A percentile compares a stretch with the other conserved stretches of the same genome.
phyloP scores from a whole-genome alignment of 306 rosid species.

The Astragalus glycyphyllos region DNA sequence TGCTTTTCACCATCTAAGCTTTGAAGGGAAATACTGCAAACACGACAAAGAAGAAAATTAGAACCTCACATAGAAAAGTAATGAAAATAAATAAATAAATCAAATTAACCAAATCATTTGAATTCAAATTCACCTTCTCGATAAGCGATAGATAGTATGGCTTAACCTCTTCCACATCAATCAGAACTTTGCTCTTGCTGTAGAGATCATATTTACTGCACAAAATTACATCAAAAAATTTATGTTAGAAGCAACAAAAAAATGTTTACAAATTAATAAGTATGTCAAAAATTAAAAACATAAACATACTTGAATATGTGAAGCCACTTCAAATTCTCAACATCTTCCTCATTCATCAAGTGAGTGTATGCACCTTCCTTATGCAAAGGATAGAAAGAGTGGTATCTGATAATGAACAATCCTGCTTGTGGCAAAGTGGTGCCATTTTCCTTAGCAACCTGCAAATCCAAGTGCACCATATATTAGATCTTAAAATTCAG shows the following conservation, averaged over 20 bases:
- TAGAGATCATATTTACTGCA: slow-evolving; percentile 86
- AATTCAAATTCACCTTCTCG: slow-evolving; percentile 63
- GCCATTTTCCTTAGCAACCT: slow-evolving; percentile 54
- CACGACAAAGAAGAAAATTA: neutral
- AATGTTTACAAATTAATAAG: neutral
- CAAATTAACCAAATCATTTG: neutral
- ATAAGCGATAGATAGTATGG: slow-evolving; percentile 80
- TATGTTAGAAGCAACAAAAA: neutral
- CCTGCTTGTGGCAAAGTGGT: slow-evolving; percentile 53
- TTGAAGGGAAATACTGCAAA: slow-evolving; percentile 51
- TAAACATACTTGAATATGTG: slow-evolving; percentile 40
- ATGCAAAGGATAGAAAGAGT: slow-evolving; percentile 67
- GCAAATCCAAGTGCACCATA: neutral
- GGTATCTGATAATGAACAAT: slow-evolving; percentile 52
- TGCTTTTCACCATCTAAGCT: slow-evolving; percentile 50
- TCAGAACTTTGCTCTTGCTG: slow-evolving; percentile 76
- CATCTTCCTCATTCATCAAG: slow-evolving; percentile 76
- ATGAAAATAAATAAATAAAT: neutral
- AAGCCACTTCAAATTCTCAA: slow-evolving; percentile 82
- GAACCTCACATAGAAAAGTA: neutral
- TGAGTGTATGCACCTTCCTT: slow-evolving; percentile 68
- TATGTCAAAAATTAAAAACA: neutral
- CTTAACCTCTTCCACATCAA: slow-evolving; percentile 68
- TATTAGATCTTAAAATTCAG: neutral
- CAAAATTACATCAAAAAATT: neutral